Conservation (phyloP, 371 early-diverging fungal species). For the Mortierella sp. region DNA sequence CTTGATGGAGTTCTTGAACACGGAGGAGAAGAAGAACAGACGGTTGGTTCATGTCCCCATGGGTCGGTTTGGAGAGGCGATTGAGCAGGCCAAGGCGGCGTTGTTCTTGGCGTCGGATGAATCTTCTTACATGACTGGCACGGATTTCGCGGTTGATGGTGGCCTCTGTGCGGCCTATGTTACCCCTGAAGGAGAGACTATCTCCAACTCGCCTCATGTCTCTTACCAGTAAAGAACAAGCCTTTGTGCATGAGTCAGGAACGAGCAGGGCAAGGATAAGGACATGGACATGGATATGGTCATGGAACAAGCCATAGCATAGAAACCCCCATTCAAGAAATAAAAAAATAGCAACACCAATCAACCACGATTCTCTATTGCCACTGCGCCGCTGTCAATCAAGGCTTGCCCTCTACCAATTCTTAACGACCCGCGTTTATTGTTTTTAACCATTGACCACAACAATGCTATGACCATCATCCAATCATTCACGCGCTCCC, state of each 20-base stretch:
- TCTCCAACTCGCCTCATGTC: constrained; percentile 44
- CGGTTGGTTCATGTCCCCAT: constrained; percentile 88
- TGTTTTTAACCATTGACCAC: no score
- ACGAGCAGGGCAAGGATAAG: not conserved
- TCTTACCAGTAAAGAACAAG: constrained; percentile 44
- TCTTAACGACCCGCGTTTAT: no score
- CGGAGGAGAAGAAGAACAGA: constrained; percentile 88
- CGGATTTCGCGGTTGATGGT: constrained; percentile 90
- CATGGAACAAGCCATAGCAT: no score
- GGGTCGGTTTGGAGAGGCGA: constrained; percentile 92
- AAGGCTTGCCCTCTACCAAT: no score
- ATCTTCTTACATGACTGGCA: constrained; percentile 85
- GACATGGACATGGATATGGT: no score
- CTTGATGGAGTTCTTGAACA: constrained; percentile 89
- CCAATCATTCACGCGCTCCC: no score
- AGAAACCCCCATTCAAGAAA: not conserved
- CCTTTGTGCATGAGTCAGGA: not conserved
- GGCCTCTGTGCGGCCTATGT: constrained; percentile 87
- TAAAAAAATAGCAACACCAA: not conserved
- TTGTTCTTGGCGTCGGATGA: constrained; percentile 90
- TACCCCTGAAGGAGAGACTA: constrained; percentile 52
- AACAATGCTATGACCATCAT: no score
- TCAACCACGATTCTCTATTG: not conserved
- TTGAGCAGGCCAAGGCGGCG: constrained; percentile 89
- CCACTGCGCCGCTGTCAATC: no score